Evolutionary conservation across 78 protist genomes (phyloP).

Genomic region (Pigoraptor vietnamica): DNA sequence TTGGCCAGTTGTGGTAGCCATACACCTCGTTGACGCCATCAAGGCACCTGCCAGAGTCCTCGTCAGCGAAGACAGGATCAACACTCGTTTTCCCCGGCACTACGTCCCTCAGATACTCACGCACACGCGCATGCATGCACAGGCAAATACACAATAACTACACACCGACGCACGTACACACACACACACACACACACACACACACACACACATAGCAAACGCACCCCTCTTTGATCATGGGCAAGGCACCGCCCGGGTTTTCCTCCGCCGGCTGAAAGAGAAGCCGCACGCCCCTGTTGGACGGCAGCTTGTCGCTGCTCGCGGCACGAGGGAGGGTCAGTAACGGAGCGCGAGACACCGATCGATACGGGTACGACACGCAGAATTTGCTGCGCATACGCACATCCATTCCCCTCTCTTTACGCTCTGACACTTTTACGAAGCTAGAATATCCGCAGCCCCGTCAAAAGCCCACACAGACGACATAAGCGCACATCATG

Average conservation of each 20-base stretch:
- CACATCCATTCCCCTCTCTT: too few species aligned
- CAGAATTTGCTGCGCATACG: too few species aligned
- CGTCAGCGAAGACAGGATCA: neutral
- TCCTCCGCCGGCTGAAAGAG: constrained; percentile 20
- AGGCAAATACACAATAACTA: too few species aligned
- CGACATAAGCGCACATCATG: neutral
- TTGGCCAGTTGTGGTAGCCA: constrained; percentile 27
- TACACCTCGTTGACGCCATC: constrained; percentile 18
- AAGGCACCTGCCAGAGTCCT: neutral
- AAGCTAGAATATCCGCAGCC: too few species aligned
- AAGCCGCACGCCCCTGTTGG: neutral
- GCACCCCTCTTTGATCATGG: neutral
- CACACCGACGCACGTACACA: too few species aligned
- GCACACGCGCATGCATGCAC: neutral
- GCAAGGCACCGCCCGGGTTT: constrained; percentile 16
- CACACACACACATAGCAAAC: neutral
- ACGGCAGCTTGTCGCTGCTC: neutral
- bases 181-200: neutral
- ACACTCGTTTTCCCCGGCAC: neutral
- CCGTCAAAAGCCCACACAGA: neutral
- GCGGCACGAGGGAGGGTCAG: neutral
- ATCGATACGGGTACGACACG: neutral
- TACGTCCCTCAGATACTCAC: neutral
- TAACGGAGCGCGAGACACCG: neutral
- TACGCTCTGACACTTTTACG: too few species aligned